phyloP scores from a whole-genome alignment of 352 stramenopile genomes.

The Peronospora destructor region DNA sequence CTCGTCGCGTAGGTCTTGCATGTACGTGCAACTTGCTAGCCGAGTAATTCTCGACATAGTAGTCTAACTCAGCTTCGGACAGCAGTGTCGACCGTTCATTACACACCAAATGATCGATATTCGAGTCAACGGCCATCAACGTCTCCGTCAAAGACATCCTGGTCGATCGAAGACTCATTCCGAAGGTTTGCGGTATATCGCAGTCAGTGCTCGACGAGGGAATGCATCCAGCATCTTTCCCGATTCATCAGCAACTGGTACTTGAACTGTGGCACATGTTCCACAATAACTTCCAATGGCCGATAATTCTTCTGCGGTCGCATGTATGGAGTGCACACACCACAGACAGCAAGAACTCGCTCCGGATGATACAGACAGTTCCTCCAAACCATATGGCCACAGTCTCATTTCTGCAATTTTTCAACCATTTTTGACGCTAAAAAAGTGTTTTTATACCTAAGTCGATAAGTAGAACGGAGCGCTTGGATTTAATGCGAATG shows the following conservation, averaged over 20 bases:
- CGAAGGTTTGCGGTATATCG: slow-evolving; percentile 32
- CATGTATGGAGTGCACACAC: no score
- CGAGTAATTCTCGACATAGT: slow-evolving; percentile 40
- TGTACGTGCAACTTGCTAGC: slow-evolving; percentile 26
- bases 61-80: slow-evolving; percentile 38
- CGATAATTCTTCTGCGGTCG: no score
- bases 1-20: slow-evolving; percentile 37
- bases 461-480: no score
- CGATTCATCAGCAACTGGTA: no score
- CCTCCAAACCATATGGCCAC: no score
- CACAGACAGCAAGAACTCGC: no score
- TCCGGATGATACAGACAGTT: no score
- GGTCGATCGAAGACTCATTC: slow-evolving; percentile 9
- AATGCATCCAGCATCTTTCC: slow-evolving; percentile 31
- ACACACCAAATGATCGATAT: slow-evolving; percentile 28
- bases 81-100: slow-evolving; percentile 34
- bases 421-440: no score
- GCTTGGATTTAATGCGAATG: slow-evolving; percentile 34
- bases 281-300: no score
- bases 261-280: no score
- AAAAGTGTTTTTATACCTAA: neutral
- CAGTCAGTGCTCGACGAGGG: slow-evolving; percentile 33
- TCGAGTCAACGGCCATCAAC: slow-evolving; percentile 23
- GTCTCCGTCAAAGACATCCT: slow-evolving; percentile 25
- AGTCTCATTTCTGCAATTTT: no score